phyloP scores from a whole-genome alignment of 768 basidiomycete species.

The Tremella mesenterica region DNA sequence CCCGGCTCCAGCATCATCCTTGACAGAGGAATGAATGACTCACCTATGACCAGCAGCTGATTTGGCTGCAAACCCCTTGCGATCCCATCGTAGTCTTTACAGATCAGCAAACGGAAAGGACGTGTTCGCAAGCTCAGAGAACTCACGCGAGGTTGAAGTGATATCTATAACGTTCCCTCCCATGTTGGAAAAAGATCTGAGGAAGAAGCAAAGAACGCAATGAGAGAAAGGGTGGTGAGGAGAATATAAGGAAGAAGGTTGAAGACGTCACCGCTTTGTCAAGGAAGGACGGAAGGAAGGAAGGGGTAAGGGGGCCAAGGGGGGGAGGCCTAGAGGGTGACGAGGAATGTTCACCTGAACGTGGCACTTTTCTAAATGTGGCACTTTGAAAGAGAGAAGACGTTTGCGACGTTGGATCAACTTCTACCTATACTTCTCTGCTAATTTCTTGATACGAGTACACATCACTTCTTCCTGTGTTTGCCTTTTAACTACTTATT shows the following conservation, averaged over 20 bases:
- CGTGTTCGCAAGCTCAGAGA: conserved; percentile 5
- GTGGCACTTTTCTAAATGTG: neutral
- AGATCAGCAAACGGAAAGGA: neutral
- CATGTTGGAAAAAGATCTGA: conserved; percentile 10
- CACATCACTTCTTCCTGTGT: too few species aligned
- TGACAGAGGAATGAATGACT: conserved; percentile 2
- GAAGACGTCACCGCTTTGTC: too few species aligned
- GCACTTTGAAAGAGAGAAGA: conserved; percentile 1
- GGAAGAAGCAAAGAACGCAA: neutral
- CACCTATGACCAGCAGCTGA: conserved; percentile 41
- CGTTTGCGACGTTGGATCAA: conserved; percentile 10
- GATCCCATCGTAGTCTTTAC: conserved; percentile 34
- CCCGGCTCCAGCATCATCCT: too few species aligned
- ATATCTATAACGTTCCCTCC: conserved; percentile 34
- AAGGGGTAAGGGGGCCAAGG: neutral
- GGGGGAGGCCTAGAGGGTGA: neutral
- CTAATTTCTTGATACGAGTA: neutral
- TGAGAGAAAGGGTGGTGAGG: too few species aligned
- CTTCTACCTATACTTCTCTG: conserved; percentile 1
- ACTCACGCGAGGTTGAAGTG: conserved; percentile 20
- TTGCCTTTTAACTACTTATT: too few species aligned
- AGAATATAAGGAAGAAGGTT: too few species aligned
- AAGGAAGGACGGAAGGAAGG: too few species aligned
- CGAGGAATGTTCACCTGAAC: neutral
- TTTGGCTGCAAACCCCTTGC: conserved; percentile 20